phyloP scores from a whole-genome alignment of 2,329 filamentous ascomycete species.

The Aspergillus fischeri region DNA sequence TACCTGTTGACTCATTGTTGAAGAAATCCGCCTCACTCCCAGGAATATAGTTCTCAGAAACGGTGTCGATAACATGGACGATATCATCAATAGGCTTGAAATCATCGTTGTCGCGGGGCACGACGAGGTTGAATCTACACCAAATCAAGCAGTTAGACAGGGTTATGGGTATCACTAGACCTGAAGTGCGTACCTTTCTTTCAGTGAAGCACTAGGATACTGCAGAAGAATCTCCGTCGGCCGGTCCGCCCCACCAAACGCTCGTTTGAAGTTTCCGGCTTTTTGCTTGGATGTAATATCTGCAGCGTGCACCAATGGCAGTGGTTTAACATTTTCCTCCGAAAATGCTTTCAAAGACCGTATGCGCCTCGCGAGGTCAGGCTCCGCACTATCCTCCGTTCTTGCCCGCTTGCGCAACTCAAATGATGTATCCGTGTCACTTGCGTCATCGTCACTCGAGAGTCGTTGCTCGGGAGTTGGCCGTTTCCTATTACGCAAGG shows the following conservation, averaged over 20 bases:
- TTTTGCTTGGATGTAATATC: slow-evolving; percentile 45
- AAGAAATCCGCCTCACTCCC: slow-evolving; percentile 64
- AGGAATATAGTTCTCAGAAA: slow-evolving; percentile 74
- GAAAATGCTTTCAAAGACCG: slow-evolving; percentile 45
- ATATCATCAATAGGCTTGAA: slow-evolving; percentile 65
- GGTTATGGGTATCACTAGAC: not conserved
- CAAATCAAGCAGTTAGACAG: slow-evolving; percentile 18
- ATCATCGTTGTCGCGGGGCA: slow-evolving; percentile 74
- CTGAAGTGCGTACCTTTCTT: slow-evolving; percentile 56
- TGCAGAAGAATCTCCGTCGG: slow-evolving; percentile 62
- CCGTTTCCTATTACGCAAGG: slow-evolving; percentile 33
- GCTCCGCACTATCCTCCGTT: slow-evolving; percentile 38
- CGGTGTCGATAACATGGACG: slow-evolving; percentile 62
- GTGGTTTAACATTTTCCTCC: slow-evolving; percentile 31
- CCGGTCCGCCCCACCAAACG: slow-evolving; percentile 44
- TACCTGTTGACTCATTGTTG: slow-evolving; percentile 67
- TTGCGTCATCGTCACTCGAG: slow-evolving; percentile 40
- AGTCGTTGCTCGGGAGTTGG: slow-evolving; percentile 37
- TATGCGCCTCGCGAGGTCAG: slow-evolving; percentile 42
- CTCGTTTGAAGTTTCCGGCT: slow-evolving; percentile 49
- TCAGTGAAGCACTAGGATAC: slow-evolving; percentile 71
- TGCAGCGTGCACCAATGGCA: slow-evolving; percentile 47
- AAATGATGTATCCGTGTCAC: slow-evolving; percentile 39
- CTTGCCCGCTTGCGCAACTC: slow-evolving; percentile 42
- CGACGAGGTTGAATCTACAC: slow-evolving; percentile 66